These are phyloP conservation scores for Aspergillus sp. DNA, from an alignment of 2,329 filamentous ascomycete species.

Conservation along the genomic window DNA sequence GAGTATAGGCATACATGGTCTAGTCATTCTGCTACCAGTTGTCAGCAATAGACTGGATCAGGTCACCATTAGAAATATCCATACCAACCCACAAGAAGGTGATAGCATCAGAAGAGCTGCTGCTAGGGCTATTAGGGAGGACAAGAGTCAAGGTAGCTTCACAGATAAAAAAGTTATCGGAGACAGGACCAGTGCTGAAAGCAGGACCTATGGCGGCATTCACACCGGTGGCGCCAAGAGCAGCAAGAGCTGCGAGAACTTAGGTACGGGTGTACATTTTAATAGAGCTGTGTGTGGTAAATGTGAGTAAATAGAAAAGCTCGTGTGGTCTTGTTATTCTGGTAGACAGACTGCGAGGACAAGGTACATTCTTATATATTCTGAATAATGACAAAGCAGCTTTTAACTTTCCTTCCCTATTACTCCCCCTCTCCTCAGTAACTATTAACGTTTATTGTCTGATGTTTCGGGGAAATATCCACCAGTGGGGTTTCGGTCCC, in stretches of 20 bases:
- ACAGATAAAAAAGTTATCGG: constrained; percentile 45
- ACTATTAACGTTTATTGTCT: not conserved
- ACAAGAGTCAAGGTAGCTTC: constrained; percentile 49
- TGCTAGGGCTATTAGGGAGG: constrained; percentile 42
- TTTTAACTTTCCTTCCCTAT: not conserved
- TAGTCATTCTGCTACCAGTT: constrained; percentile 39
- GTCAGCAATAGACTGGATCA: constrained; percentile 52
- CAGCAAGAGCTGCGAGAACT: constrained; percentile 19
- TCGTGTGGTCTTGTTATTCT: not conserved
- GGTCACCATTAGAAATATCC: constrained; percentile 50
- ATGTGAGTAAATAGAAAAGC: not conserved
- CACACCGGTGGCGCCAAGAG: constrained; percentile 16
- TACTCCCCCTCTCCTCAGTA: not conserved
- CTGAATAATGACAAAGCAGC: not conserved
- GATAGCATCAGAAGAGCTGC: constrained; percentile 34
- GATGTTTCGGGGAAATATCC: not conserved
- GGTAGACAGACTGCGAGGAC: not conserved
- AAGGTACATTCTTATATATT: not conserved
- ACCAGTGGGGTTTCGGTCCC: not conserved
- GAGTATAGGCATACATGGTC: constrained; percentile 41
- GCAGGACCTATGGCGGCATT: constrained; percentile 35
- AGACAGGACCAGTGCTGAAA: constrained; percentile 50
- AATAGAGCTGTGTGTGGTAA: not conserved
- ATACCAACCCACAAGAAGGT: constrained; percentile 53
- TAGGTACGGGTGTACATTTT: constrained; percentile 20